Evolutionary conservation across 2,329 filamentous ascomycete genomes (phyloP), one percentile per base, ranked within the genome.

Genomic region (Calonectria crousiana): DNA sequence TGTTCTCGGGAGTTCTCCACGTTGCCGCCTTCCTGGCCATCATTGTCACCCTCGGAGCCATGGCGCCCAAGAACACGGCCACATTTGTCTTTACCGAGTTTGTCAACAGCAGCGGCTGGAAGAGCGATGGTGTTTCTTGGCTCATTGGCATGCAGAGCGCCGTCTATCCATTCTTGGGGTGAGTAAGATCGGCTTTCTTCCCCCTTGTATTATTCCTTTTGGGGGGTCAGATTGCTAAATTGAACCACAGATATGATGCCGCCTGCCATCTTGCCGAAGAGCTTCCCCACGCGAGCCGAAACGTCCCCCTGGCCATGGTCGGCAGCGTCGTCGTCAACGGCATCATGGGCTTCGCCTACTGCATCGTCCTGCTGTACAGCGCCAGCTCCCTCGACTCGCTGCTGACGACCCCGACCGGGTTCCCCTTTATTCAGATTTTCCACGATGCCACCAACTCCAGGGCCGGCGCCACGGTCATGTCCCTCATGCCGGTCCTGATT

Each of bases 401-500:
- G 4, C 81, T 88, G 2, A 62, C 81, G 0, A 86, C 86, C 0
- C 81, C 83, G 0, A 87, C 84, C 0, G 87, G 87, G 0, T 87
- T 86, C 16, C 86, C 85, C 0, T 86, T 86, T 62, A 86, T 87
- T 77, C 84, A 87, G 41, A 83, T 87, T 13, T 86, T 82, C 60
- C 73, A 81, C 16, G 80, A 84, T 11, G 80, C 73, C 0, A 84
- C 84, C 0, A 67, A 77, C 8, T 83, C 81, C 1, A 69, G 20
- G 0, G 79, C 75, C 0, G 82, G 75, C 4, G 76, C 82, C 1
- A 82, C 79, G 0, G 56, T 83, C 44, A 77, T 85, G 72, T 81
- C 84, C 0, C 41, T 84, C 1, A n/a, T 83, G 28, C 62, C 82
- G 2, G 76, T 78, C 1, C 51, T 78, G 13, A 80, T 82, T 18